Evolutionary conservation across 2,329 filamentous ascomycete species (phyloP).

Genomic region (Akanthomyces lecanii): DNA sequence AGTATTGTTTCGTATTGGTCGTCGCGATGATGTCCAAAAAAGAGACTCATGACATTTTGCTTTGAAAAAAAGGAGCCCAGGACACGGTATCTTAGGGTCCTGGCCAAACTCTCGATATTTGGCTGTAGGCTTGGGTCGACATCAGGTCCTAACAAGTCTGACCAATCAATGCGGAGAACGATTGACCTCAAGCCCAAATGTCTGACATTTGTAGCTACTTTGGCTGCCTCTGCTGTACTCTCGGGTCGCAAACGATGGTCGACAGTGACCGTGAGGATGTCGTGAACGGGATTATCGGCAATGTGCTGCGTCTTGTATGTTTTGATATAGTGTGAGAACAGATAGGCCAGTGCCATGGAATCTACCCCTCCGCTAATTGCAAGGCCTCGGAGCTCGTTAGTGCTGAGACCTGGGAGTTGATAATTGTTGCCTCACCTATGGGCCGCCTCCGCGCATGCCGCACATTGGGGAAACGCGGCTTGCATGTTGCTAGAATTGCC

Average conservation of each 20-base stretch:
- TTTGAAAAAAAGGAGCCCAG: constrained; percentile 59
- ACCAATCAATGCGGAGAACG: constrained; percentile 44
- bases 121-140: constrained; percentile 38
- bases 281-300: constrained; percentile 40
- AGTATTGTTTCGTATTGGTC: constrained; percentile 89
- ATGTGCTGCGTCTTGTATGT: constrained; percentile 34
- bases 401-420: background rate
- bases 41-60: constrained; percentile 52
- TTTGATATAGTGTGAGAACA: constrained; percentile 53
- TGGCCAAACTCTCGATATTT: constrained; percentile 74
- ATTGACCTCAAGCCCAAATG: constrained; percentile 32
- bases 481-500: constrained; percentile 46
- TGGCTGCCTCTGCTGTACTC: constrained; percentile 48
- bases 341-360: constrained; percentile 88
- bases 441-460: constrained; percentile 32
- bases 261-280: constrained; percentile 47
- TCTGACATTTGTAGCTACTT: constrained; percentile 39
- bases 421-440: constrained; percentile 36
- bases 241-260: constrained; percentile 54
- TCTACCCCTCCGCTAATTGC: constrained; percentile 92
- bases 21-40: constrained; percentile 83
- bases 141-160: constrained; percentile 27
- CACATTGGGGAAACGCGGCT: constrained; percentile 45
- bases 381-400: constrained; percentile 47
- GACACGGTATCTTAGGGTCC: constrained; percentile 66